Conservation (phyloP, 2,329 filamentous ascomycete species). For the Alternaria burnsii region DNA sequence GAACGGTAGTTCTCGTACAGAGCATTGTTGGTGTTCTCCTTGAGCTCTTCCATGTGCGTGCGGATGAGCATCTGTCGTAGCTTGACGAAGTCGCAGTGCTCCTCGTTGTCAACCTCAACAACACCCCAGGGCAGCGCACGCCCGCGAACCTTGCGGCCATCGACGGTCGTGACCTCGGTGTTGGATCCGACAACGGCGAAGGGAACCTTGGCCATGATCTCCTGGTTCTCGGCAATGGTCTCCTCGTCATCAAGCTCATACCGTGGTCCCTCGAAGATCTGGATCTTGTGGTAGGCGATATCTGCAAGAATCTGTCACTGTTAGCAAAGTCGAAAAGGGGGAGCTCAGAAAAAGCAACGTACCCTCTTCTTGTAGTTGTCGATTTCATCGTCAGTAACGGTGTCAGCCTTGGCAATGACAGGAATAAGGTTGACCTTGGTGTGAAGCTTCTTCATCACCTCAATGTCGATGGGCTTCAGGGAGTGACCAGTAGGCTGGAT, state of each 20-base stretch:
- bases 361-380: constrained; percentile 94
- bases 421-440: constrained; percentile 99
- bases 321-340: constrained; percentile 17
- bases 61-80: constrained; percentile 99
- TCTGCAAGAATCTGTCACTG: constrained; percentile 84
- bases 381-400: constrained; percentile 96
- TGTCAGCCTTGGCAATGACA: constrained; percentile 98
- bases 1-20: constrained; percentile 99
- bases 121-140: constrained; percentile 98
- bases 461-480: constrained; percentile 96
- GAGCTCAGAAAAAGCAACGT: constrained; percentile 55
- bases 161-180: constrained; percentile 87
- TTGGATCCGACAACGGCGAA: constrained; percentile 98
- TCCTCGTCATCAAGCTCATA: constrained; percentile 99
- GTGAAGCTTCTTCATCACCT: constrained; percentile 99
- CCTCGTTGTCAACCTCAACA: constrained; percentile 99
- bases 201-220: constrained; percentile 99
- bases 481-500: constrained; percentile 99
- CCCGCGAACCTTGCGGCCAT: constrained; percentile 94
- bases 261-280: constrained; percentile 98
- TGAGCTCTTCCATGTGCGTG: constrained; percentile 99
- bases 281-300: constrained; percentile 95
- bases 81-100: constrained; percentile 99
- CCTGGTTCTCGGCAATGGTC: constrained; percentile 99
- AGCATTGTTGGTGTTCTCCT: constrained; percentile 99